A percentile compares a stretch with the other conserved stretches of the same genome.
Conservation (phyloP, 345 rosid species). For the Euphorbia lathyris region DNA sequence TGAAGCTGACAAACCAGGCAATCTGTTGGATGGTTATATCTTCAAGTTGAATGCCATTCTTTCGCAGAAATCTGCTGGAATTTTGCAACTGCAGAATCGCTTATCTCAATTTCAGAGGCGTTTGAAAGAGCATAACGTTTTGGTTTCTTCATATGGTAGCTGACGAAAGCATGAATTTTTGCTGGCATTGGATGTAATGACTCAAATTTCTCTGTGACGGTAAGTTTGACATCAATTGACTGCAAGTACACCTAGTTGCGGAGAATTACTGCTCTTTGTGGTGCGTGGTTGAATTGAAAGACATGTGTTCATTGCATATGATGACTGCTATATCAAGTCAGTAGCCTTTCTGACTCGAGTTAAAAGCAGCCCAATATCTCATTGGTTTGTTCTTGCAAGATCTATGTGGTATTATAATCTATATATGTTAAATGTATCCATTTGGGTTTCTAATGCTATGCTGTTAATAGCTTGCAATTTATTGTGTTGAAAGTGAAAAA, state of each 20-base stretch:
- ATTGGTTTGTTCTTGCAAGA: neutral
- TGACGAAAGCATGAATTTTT: neutral
- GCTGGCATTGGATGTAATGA: neutral
- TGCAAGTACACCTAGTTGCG: neutral
- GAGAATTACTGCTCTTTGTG: neutral
- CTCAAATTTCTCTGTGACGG: neutral
- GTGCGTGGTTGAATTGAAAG: neutral
- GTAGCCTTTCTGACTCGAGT: slow-evolving; percentile 7
- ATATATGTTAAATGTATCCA: neutral
- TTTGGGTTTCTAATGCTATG: neutral
- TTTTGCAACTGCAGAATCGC: slow-evolving; percentile 44
- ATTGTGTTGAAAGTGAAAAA: neutral
- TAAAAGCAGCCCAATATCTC: neutral
- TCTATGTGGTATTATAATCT: neutral
- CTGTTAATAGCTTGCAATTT: neutral
- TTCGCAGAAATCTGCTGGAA: slow-evolving; percentile 59
- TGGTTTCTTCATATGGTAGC: slow-evolving; percentile 30
- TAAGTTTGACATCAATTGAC: neutral
- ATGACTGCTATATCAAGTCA: neutral
- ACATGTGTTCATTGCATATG: neutral
- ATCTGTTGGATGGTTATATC: slow-evolving; percentile 51
- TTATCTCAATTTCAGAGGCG: slow-evolving; percentile 53
- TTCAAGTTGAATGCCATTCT: slow-evolving; percentile 48
- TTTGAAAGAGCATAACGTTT: slow-evolving; percentile 44
- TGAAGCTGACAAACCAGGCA: slow-evolving; percentile 64